Base-by-base conservation (phyloP, 2,329 filamentous ascomycete species). In the Cladosporium sphaerospermum region DNA sequence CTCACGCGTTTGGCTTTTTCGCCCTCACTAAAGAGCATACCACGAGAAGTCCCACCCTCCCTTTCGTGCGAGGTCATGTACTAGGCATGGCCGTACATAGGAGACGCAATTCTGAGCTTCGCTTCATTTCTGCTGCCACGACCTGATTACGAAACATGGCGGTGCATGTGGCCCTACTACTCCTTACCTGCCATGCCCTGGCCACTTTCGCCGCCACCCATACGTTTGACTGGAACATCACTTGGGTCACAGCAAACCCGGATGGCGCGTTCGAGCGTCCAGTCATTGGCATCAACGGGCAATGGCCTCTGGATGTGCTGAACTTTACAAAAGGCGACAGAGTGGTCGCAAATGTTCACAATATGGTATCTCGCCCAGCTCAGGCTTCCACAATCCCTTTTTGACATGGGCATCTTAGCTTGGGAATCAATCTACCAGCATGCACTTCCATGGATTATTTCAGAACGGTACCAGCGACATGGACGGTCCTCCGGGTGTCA, bases 371-470 rank as follows among this genome's bases (percentile, higher is more conserved):
- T 5, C 23, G 23, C 23, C 5, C 23, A 28, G 23, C 23, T 28
- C 23, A 31, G 7, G 3, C 41, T n/a, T 4, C 32, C 10, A 9
- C 4, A n/a, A 19, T 19, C 18, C 9, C 19, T 28, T 7, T 5
- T 28, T 28, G 23, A 28, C 23, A 7, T 28, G 23, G 23, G 4
- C 9, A 10, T 31, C 3, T 9, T 42, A 67, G 64, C 80, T 86
- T 0, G 72, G 74, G 10, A 86, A 89, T 59, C 67, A 79, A 59
- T 79, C 77, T 10, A 85, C 84, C 8, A 80, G 78, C 36, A 74
- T 91, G 4, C 88, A 92, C 64, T 91, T 87, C 67, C 88, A 92
- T 60, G 88, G 88, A 13, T 76, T 92, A 57, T 89, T 82, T 63
- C 86, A 89, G 64, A 88, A 88, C 59, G 85, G 85, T 9, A 87